A percentile compares a stretch with the other conserved stretches of the same genome.
These are phyloP conservation scores for Petunia axillaris DNA, from an alignment of 257 asterid species.

Conservation along the genomic window DNA sequence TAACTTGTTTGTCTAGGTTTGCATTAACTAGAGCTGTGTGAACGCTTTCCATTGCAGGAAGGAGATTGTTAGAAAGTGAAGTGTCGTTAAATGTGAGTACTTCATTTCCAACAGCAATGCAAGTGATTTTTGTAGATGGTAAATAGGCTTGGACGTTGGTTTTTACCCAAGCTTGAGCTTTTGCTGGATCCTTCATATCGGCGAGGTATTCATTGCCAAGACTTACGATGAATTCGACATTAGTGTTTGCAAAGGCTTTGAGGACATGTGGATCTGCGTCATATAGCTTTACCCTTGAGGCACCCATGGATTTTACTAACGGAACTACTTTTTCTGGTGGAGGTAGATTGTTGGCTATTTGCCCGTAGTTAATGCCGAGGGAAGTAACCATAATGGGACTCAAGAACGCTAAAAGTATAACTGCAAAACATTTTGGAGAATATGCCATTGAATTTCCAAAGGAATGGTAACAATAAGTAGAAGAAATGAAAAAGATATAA, in stretches of 20 bases:
- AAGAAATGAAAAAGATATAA: not conserved
- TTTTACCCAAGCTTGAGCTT: constrained; percentile 72
- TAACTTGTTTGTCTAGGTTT: constrained; percentile 59
- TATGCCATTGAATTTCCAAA: not conserved
- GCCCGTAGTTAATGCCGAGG: constrained; percentile 87
- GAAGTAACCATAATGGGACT: constrained; percentile 35
- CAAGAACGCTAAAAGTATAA: constrained; percentile 19
- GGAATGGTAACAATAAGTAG: not conserved
- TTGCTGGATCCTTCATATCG: constrained; percentile 56
- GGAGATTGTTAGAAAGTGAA: constrained; percentile 52
- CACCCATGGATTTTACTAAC: constrained; percentile 72
- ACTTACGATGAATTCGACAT: constrained; percentile 72
- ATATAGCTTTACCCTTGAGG: constrained; percentile 69
- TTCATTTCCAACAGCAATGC: constrained; percentile 85
- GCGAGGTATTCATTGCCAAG: constrained; percentile 62
- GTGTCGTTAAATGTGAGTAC: constrained; percentile 73
- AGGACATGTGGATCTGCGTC: constrained; percentile 83
- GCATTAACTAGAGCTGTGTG: constrained; percentile 60
- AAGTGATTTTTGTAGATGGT: constrained; percentile 70
- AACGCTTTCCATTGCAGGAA: constrained; percentile 78
- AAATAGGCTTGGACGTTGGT: constrained; percentile 62
- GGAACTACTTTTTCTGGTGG: constrained; percentile 67
- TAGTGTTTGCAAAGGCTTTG: constrained; percentile 78
- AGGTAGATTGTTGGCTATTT: constrained; percentile 83
- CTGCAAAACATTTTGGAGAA: not conserved